Evolutionary conservation across 1,139 yeast species (phyloP).

Genomic region (Magnusiomyces ingens): DNA sequence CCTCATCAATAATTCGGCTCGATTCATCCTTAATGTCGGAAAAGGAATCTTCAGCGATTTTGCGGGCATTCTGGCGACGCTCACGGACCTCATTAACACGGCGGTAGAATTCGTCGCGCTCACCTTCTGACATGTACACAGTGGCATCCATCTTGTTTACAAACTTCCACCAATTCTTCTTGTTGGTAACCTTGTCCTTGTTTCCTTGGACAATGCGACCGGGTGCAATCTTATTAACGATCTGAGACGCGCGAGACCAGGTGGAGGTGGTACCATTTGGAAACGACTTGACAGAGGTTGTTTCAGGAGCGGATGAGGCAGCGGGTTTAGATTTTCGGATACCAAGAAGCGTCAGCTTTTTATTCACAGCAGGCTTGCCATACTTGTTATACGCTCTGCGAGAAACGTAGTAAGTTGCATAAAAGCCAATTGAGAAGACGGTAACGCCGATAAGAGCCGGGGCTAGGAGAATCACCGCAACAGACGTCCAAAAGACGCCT

Average conservation of each 20-base stretch:
- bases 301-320: no score
- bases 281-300: no score
- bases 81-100: slow-evolving; percentile 3
- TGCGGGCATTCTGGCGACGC: background rate
- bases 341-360: no score
- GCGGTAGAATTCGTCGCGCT: background rate
- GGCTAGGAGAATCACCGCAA: background rate
- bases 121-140: background rate
- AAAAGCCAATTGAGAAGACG: background rate
- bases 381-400: background rate
- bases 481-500: background rate
- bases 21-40: slow-evolving; percentile 1
- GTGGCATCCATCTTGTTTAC: slow-evolving; percentile 3
- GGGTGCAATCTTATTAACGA: background rate
- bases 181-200: background rate
- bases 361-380: background rate
- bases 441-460: background rate
- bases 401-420: background rate
- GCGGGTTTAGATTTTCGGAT: no score
- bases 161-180: slow-evolving; percentile 3
- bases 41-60: background rate
- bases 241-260: no score
- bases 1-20: background rate
- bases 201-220: background rate
- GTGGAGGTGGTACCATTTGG: no score